Conservation (phyloP, 2,329 filamentous ascomycete species). For the Drechslerella dactyloides region DNA sequence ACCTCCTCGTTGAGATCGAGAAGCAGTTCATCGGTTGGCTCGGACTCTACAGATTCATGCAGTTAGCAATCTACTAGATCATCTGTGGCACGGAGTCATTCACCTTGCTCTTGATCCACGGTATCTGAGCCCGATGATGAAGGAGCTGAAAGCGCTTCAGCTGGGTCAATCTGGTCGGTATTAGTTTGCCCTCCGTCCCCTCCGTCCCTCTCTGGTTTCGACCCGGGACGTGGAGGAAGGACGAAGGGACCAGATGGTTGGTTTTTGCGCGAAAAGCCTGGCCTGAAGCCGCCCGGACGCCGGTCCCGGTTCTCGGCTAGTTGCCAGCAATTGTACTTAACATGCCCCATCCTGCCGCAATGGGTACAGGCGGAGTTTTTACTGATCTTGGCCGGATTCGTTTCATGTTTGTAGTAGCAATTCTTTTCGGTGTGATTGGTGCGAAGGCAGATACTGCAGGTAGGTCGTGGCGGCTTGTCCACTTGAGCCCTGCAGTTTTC, state of each 20-base stretch:
- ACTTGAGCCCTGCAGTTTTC: slow-evolving; percentile 4
- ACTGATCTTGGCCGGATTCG: slow-evolving; percentile 17
- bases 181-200: no score
- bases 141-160: no score
- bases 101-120: no score
- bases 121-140: no score
- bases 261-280: slow-evolving; percentile 1
- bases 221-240: slow-evolving; percentile 1
- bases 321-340: slow-evolving; percentile 21
- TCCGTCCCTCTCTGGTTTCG: no score
- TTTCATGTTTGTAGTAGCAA: slow-evolving; percentile 32
- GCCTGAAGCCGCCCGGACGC: slow-evolving; percentile 9
- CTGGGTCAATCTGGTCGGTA: no score
- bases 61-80: no score
- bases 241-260: background rate
- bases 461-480: background rate
- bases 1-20: no score
- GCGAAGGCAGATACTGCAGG: slow-evolving; percentile 1
- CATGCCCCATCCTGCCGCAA: slow-evolving; percentile 21
- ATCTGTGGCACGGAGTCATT: no score
- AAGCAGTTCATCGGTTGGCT: no score
- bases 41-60: no score
- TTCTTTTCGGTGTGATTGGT: slow-evolving; percentile 24
- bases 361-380: slow-evolving; percentile 20
- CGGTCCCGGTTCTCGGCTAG: slow-evolving; percentile 19